Conservation (phyloP, 148 eudicot genomes). For the Cornus suecica region DNA sequence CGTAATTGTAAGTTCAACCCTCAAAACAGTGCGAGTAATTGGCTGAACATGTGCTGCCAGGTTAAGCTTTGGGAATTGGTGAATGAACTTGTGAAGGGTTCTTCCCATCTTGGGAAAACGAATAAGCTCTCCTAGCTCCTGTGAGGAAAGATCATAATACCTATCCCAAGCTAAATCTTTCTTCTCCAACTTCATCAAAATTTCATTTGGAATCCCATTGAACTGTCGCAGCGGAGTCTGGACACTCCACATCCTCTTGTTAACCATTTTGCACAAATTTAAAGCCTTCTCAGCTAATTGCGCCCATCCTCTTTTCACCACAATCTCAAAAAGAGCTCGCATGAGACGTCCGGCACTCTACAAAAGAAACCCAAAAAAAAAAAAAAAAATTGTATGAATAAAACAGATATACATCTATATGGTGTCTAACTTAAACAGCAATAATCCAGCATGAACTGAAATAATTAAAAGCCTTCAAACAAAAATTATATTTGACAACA, state of each 20-base stretch:
- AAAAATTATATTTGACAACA: slow-evolving; percentile 7
- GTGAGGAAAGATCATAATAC: slow-evolving; percentile 47
- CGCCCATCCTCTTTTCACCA: slow-evolving; percentile 53
- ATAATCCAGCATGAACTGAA: no score
- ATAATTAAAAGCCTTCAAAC: neutral
- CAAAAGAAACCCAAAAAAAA: neutral
- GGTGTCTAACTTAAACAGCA: neutral
- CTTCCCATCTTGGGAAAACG: slow-evolving; percentile 45
- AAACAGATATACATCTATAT: neutral
- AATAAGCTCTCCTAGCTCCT: slow-evolving; percentile 44
- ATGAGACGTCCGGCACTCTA: slow-evolving; percentile 55
- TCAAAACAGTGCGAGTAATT: slow-evolving; percentile 44
- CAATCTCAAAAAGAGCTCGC: slow-evolving; percentile 46
- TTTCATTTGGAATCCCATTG: slow-evolving; percentile 33
- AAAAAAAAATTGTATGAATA: no score
- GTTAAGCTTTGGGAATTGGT: slow-evolving; percentile 50
- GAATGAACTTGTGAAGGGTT: slow-evolving; percentile 46
- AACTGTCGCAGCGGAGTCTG: slow-evolving; percentile 53
- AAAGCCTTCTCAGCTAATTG: slow-evolving; percentile 48
- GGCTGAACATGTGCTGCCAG: slow-evolving; percentile 55
- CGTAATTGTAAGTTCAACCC: slow-evolving; percentile 46
- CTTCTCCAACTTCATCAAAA: slow-evolving; percentile 39
- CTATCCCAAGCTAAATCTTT: slow-evolving; percentile 52
- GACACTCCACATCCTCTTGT: slow-evolving; percentile 53
- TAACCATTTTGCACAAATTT: slow-evolving; percentile 51